Evolutionary conservation across 1,284 basidiomycete species (phyloP), one percentile per base, ranked within the genome.

Genomic region (Tilletiaria anomala): DNA sequence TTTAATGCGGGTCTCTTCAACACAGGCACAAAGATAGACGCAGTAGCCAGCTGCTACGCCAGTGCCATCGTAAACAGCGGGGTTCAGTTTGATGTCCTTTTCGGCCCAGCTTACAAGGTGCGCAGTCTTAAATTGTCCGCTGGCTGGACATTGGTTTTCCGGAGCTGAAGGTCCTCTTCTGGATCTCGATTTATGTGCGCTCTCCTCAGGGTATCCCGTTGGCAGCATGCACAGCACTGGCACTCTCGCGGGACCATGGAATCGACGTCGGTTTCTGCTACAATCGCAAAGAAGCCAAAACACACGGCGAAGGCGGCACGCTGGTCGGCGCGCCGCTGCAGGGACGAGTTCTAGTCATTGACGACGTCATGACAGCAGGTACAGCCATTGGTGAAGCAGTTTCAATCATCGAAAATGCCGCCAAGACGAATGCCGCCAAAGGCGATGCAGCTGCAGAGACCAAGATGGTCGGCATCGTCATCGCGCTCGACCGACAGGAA

Each of bases 281-380:
- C 65, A 89, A 96, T 68, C 76, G 91, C 32, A 97, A 97, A 70
- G 93, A 97, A 69, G 80, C 75, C 35, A 97, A 97, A 70, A 81
- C 83, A 48, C 89, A 97, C 61, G 91, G 91, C 5, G 91, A 97
- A 68, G 91, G 93, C n/a, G 93, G 91, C 1, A 74, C 75, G 33
- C 77, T 94, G 58, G 87, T 97, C 47, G 93, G 91, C 17, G 79
- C 82, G 1, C 73, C 81, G 1, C 74, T 94, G 17, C 73, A 75
- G 41, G 85, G 83, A 16, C 83, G 94, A 2, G 39, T 65, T 10
- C 76, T 96, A 36, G 77, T 94, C 41, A 73, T 96, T 31, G 91
- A 97, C 73, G 91, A 97, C 56, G 93, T 97, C 37, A 88, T 96
- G 72, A 96, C 93, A 0, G 79, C 84, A 10, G 91, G 91, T 10